These are phyloP conservation scores for Zygosaccharomyces sapae DNA, from an alignment of 1,139 yeast genomes.

Conservation along the genomic window DNA sequence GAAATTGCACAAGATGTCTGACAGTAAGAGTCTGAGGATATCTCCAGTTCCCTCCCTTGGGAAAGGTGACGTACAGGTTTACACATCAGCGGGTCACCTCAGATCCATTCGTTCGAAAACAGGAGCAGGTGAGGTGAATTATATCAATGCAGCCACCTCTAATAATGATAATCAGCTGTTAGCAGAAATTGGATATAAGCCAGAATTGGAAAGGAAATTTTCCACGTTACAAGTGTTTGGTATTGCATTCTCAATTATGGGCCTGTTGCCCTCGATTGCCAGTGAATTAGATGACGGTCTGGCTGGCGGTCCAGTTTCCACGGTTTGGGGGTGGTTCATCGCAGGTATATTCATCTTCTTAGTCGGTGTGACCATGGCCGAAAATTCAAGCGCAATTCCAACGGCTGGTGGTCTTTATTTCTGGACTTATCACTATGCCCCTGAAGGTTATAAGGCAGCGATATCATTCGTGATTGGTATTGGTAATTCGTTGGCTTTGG, in stretches of 20 bases:
- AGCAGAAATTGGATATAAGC: constrained; percentile 54
- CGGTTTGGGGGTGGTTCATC: constrained; percentile 75
- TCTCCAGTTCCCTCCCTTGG: constrained; percentile 10
- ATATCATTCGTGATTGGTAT: constrained; percentile 55
- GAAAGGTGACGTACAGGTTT: constrained; percentile 10
- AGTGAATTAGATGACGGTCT: constrained; percentile 39
- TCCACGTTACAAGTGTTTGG: constrained; percentile 47
- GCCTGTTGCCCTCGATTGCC: constrained; percentile 47
- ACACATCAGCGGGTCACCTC: constrained; percentile 7
- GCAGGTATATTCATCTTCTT: constrained; percentile 53
- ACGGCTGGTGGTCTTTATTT: constrained; percentile 69
- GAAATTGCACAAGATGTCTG: constrained; percentile 1
- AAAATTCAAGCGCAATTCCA: constrained; percentile 62
- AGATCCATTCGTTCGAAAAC: constrained; percentile 15
- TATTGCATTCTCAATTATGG: constrained; percentile 51
- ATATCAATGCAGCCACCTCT: constrained; percentile 19
- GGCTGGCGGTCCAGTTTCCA: constrained; percentile 52
- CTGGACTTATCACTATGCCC: constrained; percentile 55
- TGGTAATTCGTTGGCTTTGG: constrained; percentile 53
- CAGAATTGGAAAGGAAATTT: constrained; percentile 46
- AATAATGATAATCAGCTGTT: constrained; percentile 44
- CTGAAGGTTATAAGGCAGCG: constrained; percentile 40
- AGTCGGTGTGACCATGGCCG: constrained; percentile 61
- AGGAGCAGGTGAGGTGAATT: constrained; percentile 26
- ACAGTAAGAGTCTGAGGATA: constrained; percentile 3